phyloP scores from a whole-genome alignment of 805 yeast genomes.

The Millerago galiae region DNA sequence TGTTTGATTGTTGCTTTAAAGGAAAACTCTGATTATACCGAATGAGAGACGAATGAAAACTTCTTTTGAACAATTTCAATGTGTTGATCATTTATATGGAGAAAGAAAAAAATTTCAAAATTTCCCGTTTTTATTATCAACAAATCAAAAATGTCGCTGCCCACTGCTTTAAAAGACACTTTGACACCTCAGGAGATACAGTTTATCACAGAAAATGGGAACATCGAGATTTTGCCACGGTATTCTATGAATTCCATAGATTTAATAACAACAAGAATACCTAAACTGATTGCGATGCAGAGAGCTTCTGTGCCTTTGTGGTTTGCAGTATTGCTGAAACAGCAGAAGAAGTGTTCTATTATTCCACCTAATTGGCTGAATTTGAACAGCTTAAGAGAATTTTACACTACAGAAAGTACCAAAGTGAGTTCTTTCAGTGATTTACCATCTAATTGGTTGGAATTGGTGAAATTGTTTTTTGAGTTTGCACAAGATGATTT shows the following conservation, averaged over 20 bases:
- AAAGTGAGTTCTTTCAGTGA: constrained; percentile 53
- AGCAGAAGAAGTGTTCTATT: constrained; percentile 80
- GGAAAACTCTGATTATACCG: background rate
- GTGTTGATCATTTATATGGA: background rate
- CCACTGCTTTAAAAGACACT: constrained; percentile 37
- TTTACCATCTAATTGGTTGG: constrained; percentile 88
- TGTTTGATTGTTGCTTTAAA: constrained; percentile 25
- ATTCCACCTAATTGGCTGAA: constrained; percentile 84
- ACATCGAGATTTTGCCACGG: constrained; percentile 70
- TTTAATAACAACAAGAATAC: constrained; percentile 55
- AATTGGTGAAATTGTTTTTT: constrained; percentile 63
- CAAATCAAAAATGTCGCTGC: background rate
- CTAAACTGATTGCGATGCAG: constrained; percentile 59
- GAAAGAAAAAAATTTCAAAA: background rate
- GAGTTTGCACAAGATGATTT: constrained; percentile 72
- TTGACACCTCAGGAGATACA: constrained; percentile 74
- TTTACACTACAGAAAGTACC: constrained; percentile 22
- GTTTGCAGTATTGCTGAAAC: constrained; percentile 78
- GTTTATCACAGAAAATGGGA: constrained; percentile 79
- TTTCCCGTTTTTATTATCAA: background rate
- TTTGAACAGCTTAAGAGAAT: constrained; percentile 50
- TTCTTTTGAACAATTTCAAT: background rate
- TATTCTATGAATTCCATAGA: constrained; percentile 60
- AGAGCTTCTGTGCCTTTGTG: constrained; percentile 73
- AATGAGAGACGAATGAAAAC: background rate